A percentile compares a stretch with the other conserved stretches of the same genome.
Evolutionary conservation across 192 early-diverging fungal species (phyloP).

Genomic region (Linnemannia schmuckeri): DNA sequence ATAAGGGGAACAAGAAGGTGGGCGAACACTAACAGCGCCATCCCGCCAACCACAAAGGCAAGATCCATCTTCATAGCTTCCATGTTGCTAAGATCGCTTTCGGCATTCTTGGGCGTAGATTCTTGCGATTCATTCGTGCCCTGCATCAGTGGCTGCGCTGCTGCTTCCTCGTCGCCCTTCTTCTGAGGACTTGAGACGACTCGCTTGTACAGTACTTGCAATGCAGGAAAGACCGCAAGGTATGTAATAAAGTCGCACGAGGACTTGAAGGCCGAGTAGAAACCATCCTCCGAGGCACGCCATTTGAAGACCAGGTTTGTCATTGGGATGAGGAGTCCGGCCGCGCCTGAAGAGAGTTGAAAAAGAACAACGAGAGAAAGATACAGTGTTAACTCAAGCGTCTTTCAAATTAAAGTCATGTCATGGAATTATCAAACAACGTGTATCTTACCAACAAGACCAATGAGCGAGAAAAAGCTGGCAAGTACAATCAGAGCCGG

Average conservation of each 20-base stretch:
- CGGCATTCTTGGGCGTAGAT: background rate
- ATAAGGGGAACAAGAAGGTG: background rate
- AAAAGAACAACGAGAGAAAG: background rate
- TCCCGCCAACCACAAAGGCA: background rate
- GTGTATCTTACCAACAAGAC: background rate
- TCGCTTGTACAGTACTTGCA: conserved; percentile 19
- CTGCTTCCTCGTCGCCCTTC: background rate
- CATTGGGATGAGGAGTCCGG: background rate
- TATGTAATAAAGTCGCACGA: background rate
- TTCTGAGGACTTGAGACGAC: background rate
- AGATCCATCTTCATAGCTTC: background rate
- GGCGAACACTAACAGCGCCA: background rate
- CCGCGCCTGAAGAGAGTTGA: background rate
- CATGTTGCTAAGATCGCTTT: background rate
- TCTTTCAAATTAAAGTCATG: background rate
- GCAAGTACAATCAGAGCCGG: background rate
- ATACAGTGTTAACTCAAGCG: background rate
- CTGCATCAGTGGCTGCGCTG: background rate
- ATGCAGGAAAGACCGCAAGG: conserved; percentile 2
- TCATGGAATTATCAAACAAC: background rate
- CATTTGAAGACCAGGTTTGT: conserved; percentile 23
- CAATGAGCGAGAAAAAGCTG: background rate
- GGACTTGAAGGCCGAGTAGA: conserved; percentile 6
- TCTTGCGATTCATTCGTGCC: background rate
- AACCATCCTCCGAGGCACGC: conserved; percentile 8